Conservation (phyloP, 345 rosid genomes). For the Acer campestre region DNA sequence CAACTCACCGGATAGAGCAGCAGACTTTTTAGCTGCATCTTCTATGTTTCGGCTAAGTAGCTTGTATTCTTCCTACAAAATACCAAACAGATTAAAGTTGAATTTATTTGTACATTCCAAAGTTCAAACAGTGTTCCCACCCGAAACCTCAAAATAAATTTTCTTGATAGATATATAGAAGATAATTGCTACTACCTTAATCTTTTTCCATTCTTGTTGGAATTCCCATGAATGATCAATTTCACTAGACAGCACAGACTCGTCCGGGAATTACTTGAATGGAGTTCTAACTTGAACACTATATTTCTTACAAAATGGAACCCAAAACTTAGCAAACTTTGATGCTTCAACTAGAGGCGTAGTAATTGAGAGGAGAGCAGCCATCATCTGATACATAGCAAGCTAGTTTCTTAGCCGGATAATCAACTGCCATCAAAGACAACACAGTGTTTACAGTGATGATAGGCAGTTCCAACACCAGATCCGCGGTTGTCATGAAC, state of each 20-base stretch:
- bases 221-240: constrained; percentile 35
- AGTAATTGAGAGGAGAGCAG: constrained; percentile 59
- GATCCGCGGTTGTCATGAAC: constrained; percentile 58
- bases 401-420: constrained; percentile 45
- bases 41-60: constrained; percentile 44
- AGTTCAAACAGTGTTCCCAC: too few relatives aligned
- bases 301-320: constrained; percentile 68
- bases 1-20: constrained; percentile 33
- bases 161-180: neutral
- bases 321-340: constrained; percentile 70
- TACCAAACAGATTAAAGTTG: neutral
- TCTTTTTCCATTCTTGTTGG: constrained; percentile 40
- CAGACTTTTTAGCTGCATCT: constrained; percentile 28
- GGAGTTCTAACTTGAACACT: constrained; percentile 62
- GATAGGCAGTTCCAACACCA: constrained; percentile 48
- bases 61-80: constrained; percentile 50
- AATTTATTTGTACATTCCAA: neutral
- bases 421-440: constrained; percentile 55
- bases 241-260: neutral
- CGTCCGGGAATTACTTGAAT: constrained; percentile 51
- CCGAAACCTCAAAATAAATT: too few relatives aligned
- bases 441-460: constrained; percentile 53
- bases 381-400: constrained; percentile 60
- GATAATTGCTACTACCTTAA: constrained; percentile 42
- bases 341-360: constrained; percentile 62